Base-by-base conservation (phyloP, 805 yeast species). In the Saccharomycopsis babjevae region DNA sequence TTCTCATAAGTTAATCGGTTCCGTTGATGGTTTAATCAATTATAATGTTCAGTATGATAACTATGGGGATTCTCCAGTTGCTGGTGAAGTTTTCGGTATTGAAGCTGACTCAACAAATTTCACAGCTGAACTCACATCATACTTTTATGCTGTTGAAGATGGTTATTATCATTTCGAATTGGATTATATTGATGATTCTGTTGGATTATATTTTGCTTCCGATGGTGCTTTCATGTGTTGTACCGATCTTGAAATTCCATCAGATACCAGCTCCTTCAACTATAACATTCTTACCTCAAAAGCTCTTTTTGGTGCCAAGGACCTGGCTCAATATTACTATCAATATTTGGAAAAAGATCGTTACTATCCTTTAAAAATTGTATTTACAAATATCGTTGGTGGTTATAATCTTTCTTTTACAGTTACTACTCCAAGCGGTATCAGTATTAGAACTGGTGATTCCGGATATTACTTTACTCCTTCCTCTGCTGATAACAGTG, bases 191-290 rank as follows among this genome's bases (percentile, higher is more conserved):
- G 77, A 73, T 67, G 76, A 74, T 64, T 64, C 67, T 30, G 72
- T 66, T 16, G 63, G 67, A 63, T 64, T 73, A 20, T 67, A 66
- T 58, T 56, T 73, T 62, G 77, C 73, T 54, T 56, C 63, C 39
- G 66, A 67, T 20, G 65, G 64, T 60, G 76, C 73, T 2, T 73
- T 71, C 50, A 66, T 64, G 18, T 74, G 77, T 65, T 74, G 77
- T 67, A 61, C 52, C 11, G 52, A 46, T 25, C 32, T 10, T 10
- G 52, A 46, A 46, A 46, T 10, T 22, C 52, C 52, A n/a, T 46
- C 52, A 11, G 32, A 46, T n/a, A 25, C 25, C 10, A 8, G 8
- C 15, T 22, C 38, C 15, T 43, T 36, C 34, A 57, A 63, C 50
- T 42, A 57, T 25, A 60, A 38, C 22, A 50, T 46, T 55, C 34